Evolutionary conservation across 1,284 basidiomycete species (phyloP).

Genomic region (Trichosporon sp.): DNA sequence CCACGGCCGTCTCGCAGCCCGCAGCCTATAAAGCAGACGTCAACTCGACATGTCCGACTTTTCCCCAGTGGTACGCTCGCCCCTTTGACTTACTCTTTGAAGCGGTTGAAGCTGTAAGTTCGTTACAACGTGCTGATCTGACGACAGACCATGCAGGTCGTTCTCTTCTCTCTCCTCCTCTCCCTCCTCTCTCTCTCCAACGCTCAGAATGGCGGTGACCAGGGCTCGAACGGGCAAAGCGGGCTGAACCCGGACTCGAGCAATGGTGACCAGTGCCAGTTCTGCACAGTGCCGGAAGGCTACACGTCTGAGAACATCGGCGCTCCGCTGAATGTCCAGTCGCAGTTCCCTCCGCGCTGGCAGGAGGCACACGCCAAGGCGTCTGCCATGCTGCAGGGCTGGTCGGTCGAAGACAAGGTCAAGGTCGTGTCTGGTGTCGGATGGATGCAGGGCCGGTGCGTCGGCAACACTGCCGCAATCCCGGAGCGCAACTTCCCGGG

Average conservation of each 20-base stretch:
- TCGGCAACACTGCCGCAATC: conserved; percentile 64
- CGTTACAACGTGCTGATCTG: not conserved
- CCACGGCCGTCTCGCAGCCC: not conserved
- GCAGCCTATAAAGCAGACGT: not conserved
- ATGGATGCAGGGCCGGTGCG: conserved; percentile 54
- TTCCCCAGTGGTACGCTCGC: conserved; percentile 1
- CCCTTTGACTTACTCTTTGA: not conserved
- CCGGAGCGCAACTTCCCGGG: conserved; percentile 62
- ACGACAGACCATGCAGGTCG: conserved; percentile 3
- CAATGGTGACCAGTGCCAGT: conserved; percentile 7
- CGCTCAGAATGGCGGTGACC: conserved; percentile 2
- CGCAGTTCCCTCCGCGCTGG: conserved; percentile 25
- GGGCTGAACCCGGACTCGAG: conserved; percentile 3
- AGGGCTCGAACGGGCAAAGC: not conserved
- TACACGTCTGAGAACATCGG: conserved; percentile 26
- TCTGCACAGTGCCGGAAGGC: conserved; percentile 22
- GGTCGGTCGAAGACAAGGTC: conserved; percentile 53
- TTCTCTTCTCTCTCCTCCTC: not conserved
- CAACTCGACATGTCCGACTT: not conserved
- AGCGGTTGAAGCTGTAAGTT: conserved; percentile 1
- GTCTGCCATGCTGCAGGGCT: conserved; percentile 38
- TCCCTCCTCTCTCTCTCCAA: not conserved
- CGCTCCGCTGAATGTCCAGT: conserved; percentile 19
- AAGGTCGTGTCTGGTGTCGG: conserved; percentile 51
- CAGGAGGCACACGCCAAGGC: conserved; percentile 41